Conservation (phyloP, 345 rosid species). For the Lepidium africanum region DNA sequence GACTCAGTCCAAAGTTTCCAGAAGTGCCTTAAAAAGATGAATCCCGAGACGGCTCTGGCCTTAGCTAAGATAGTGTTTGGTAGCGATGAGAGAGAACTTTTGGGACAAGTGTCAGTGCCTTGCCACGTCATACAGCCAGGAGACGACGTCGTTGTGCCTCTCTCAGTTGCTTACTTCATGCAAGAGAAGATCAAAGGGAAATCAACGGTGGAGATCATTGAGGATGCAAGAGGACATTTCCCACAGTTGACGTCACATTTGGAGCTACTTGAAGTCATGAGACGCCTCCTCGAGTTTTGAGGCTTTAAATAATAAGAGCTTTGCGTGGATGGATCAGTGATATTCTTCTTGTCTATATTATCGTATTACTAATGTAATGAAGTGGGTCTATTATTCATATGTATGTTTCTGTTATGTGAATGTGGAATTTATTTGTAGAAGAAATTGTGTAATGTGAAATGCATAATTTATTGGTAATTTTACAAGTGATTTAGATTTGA, state of each 20-base stretch:
- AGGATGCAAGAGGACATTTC: constrained; percentile 46
- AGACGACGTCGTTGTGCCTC: constrained; percentile 45
- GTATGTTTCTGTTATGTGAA: constrained; percentile 9
- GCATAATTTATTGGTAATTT: too few relatives aligned
- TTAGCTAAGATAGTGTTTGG: constrained; percentile 55
- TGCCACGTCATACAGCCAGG: constrained; percentile 50
- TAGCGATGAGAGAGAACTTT: constrained; percentile 45
- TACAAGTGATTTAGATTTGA: too few relatives aligned
- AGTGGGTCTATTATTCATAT: neutral
- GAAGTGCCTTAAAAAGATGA: constrained; percentile 41
- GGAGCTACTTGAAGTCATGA: constrained; percentile 40
- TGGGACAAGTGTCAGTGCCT: constrained; percentile 42
- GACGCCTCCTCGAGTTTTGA: constrained; percentile 35
- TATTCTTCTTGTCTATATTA: neutral
- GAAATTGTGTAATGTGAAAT: too few relatives aligned
- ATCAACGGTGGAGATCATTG: constrained; percentile 48
- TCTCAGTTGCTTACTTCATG: constrained; percentile 57
- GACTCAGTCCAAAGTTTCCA: constrained; percentile 24
- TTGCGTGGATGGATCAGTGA: neutral
- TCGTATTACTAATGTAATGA: neutral
- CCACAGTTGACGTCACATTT: constrained; percentile 68
- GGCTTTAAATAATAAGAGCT: neutral
- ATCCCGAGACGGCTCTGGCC: constrained; percentile 47
- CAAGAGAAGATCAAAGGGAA: constrained; percentile 48
- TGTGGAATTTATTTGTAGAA: neutral